phyloP scores from a whole-genome alignment of 2,329 filamentous ascomycete species.

The Colletotrichum sp. region DNA sequence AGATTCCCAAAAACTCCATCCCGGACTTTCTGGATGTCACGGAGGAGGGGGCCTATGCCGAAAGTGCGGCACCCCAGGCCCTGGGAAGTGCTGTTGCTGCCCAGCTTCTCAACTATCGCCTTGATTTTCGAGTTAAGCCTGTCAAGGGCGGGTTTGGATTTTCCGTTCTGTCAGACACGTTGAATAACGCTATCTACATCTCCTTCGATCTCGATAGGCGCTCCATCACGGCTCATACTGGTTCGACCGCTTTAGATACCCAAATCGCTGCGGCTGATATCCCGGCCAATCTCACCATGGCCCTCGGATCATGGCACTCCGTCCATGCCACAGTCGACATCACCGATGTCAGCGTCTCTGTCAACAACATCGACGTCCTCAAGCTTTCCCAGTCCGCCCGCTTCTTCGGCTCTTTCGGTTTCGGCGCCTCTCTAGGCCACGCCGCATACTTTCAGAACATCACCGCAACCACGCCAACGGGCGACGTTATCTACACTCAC shows the following conservation, averaged over 20 bases:
- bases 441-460: slow-evolving; percentile 29
- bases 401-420: slow-evolving; percentile 33
- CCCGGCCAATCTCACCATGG: neutral
- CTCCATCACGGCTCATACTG: slow-evolving; percentile 19
- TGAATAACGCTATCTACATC: slow-evolving; percentile 33
- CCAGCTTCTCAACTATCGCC: slow-evolving; percentile 24
- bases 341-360: slow-evolving; percentile 22
- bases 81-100: slow-evolving; percentile 21
- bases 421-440: slow-evolving; percentile 35
- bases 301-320: slow-evolving; percentile 12
- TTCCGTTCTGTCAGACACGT: slow-evolving; percentile 31
- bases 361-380: slow-evolving; percentile 25
- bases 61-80: slow-evolving; percentile 30
- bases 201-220: slow-evolving; percentile 24
- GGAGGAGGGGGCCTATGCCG: slow-evolving; percentile 29
- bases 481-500: slow-evolving; percentile 26
- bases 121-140: slow-evolving; percentile 32
- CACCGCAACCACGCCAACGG: neutral
- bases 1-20: slow-evolving; percentile 29
- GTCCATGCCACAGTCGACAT: slow-evolving; percentile 22
- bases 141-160: slow-evolving; percentile 32
- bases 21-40: slow-evolving; percentile 31
- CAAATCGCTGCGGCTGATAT: neutral
- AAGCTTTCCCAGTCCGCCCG: slow-evolving; percentile 29
- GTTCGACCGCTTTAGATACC: slow-evolving; percentile 14